Conservation (phyloP, 345 rosid species). For the Rhodamnia rubescens region DNA sequence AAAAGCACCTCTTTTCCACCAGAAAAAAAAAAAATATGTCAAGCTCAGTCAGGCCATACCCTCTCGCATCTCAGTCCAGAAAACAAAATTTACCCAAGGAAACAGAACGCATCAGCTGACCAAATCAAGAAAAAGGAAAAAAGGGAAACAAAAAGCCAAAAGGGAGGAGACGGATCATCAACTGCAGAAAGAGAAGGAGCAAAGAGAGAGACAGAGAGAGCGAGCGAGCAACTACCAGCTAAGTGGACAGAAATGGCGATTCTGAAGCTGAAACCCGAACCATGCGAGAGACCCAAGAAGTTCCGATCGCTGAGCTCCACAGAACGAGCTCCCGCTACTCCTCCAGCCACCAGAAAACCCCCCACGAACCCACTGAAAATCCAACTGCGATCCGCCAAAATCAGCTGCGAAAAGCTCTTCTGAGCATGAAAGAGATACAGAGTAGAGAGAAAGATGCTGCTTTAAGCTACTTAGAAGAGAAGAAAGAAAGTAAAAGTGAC, state of each 20-base stretch:
- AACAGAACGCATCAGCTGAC: neutral
- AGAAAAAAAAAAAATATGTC: neutral
- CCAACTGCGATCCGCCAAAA: neutral
- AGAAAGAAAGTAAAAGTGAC: constrained; percentile 8
- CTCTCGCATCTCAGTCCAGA: neutral
- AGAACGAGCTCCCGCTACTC: neutral
- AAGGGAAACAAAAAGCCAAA: neutral
- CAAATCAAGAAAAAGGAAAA: neutral
- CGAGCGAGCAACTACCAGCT: neutral
- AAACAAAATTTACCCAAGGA: neutral
- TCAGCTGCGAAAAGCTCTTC: neutral
- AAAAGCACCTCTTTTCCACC: neutral
- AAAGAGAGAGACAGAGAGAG: too few relatives aligned
- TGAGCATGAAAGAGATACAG: neutral
- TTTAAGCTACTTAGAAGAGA: constrained; percentile 36
- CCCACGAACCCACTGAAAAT: neutral
- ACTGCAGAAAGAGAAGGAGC: neutral
- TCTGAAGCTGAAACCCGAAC: neutral
- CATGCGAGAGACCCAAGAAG: neutral
- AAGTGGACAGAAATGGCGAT: neutral
- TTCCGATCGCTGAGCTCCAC: neutral
- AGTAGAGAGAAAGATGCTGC: neutral
- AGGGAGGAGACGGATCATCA: neutral
- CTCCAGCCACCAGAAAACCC: neutral
- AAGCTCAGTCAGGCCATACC: neutral